Evolutionary conservation across 768 basidiomycete genomes (phyloP), one percentile per base, ranked within the genome.

Genomic region (Suillus decipiens): DNA sequence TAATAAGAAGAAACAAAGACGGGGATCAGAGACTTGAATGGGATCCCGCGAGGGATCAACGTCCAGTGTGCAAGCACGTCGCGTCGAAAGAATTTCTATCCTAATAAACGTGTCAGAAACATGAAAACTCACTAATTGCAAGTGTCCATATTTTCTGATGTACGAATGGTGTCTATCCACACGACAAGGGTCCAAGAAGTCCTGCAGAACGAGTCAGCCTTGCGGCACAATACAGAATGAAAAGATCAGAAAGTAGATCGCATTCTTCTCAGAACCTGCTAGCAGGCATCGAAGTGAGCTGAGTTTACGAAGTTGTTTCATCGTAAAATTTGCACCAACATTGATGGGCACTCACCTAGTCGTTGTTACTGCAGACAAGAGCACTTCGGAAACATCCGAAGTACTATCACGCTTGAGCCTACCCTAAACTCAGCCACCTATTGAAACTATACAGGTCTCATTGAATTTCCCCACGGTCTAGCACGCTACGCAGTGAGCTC

Each of bases 21-120:
- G 42, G 17, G 66, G 37, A 58, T 89, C 88, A 89, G 88, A 84
- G 87, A 89, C 88, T 89, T 89, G 88, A 89, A 89, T 89, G 51
- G 86, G 86, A 82, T 88, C 84, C 87, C 80, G 51, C 9, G 76
- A 85, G 86, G 86, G 86, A 86, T 83, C 75, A 70, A 72, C 78
- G 79, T 81, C 79, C 86, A 87, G 67, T 39, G 84, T 84, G 83
- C 81, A 75, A 76, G 78, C 86, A 85, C 87, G 80, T 88, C 86
- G 79, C 78, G 75, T 75, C 79, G 77, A 76, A 78, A 53, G 19
- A 7, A 64, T 60, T 73, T 81, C 73, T 84, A 80, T 86, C 84
- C 77, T 78, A 61, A 70, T 65, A 15, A 61, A 36, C 59, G 43
- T 50, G 59, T 42, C 8, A 5, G 33, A 60, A 33, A 62, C 7